A percentile compares a stretch with the other conserved stretches of the same genome.
Evolutionary conservation across 106 monocot species (phyloP).

Genomic region (Dendrobium chrysotoxum): DNA sequence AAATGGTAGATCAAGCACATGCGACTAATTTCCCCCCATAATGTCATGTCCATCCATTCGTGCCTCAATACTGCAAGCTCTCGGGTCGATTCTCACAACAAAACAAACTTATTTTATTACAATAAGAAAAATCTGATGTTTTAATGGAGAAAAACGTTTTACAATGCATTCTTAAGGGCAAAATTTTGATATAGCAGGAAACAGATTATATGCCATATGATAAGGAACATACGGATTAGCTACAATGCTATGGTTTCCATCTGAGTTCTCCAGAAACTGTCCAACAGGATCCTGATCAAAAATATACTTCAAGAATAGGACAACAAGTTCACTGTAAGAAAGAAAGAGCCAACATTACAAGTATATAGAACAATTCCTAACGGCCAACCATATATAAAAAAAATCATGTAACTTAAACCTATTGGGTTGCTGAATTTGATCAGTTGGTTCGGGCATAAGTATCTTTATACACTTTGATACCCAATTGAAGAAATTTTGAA

Average conservation of each 20-base stretch:
- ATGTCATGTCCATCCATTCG: no score
- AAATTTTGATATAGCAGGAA: not conserved
- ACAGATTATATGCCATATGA: not conserved
- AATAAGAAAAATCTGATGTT: no score
- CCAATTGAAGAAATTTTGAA: constrained; percentile 98
- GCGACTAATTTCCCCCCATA: no score
- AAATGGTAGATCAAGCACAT: no score
- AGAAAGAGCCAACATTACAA: not conserved
- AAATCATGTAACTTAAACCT: constrained; percentile 30
- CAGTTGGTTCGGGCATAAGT: constrained; percentile 61
- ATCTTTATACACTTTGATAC: constrained; percentile 69
- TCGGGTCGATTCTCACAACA: no score
- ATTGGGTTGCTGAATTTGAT: constrained; percentile 58
- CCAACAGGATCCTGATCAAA: constrained; percentile 62
- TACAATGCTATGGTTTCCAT: constrained; percentile 26
- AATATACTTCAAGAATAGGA: constrained; percentile 86
- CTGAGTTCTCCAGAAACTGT: constrained; percentile 50
- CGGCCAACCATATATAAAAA: constrained; percentile 5
- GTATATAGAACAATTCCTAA: not conserved
- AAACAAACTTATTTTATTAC: no score
- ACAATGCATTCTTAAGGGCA: not conserved
- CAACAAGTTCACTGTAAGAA: constrained; percentile 61
- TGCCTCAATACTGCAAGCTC: no score
- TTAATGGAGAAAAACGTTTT: no score
- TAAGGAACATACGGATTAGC: constrained; percentile 66